These are phyloP conservation scores for Erigeron canadensis DNA, from an alignment of 129 eudicot genomes.

Conservation along the genomic window DNA sequence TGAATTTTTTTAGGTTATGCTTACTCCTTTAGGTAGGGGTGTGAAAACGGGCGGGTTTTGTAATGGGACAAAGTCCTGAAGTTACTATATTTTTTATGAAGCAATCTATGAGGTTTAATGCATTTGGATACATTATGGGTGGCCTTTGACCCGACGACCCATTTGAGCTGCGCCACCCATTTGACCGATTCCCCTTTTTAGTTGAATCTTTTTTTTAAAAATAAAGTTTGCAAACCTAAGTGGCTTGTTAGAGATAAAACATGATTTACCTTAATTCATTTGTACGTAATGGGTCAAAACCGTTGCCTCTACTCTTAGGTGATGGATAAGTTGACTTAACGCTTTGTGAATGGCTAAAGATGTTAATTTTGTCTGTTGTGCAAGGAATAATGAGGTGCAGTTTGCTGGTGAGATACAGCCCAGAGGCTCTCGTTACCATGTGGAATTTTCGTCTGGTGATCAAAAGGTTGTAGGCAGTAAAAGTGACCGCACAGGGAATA, in stretches of 20 bases:
- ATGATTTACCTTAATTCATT: not conserved
- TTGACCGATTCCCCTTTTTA: not conserved
- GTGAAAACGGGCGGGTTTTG: too few relatives aligned
- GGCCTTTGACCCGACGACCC: not conserved
- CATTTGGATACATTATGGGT: not conserved
- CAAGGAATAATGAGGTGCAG: slow-evolving; percentile 93
- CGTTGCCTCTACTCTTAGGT: not conserved
- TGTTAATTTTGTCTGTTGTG: slow-evolving; percentile 21
- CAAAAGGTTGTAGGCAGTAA: slow-evolving; percentile 51
- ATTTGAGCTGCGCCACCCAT: not conserved
- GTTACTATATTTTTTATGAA: not conserved
- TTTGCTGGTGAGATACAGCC: slow-evolving; percentile 96
- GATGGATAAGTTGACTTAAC: slow-evolving; percentile 1
- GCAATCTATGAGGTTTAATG: not conserved
- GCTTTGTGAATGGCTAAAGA: slow-evolving; percentile 54
- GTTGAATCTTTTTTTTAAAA: not conserved
- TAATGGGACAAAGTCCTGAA: too few relatives aligned
- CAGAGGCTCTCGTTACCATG: slow-evolving; percentile 59
- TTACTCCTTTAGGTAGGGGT: too few relatives aligned
- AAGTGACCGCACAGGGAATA: slow-evolving; percentile 8
- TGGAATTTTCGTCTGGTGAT: slow-evolving; percentile 63
- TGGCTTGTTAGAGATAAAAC: not conserved
- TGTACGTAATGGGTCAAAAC: not conserved
- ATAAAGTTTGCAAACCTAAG: too few relatives aligned
- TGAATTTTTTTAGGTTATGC: not conserved